These are phyloP conservation scores for Fusarium circinatum DNA, from an alignment of 2,329 filamentous ascomycete species.

Conservation along the genomic window DNA sequence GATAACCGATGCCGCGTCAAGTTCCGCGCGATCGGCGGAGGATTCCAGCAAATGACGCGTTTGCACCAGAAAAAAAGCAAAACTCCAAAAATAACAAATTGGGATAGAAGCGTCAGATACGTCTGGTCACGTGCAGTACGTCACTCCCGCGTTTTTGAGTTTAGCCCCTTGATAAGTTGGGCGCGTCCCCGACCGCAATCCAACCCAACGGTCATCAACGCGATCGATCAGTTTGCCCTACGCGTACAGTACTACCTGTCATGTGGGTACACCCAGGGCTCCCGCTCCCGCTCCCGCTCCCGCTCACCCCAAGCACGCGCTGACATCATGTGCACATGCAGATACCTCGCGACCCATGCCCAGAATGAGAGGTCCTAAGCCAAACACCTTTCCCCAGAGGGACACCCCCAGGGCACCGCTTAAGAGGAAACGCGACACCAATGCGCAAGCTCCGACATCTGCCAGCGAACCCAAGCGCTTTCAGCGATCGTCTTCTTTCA, in stretches of 20 bases:
- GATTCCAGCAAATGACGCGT: too few species aligned
- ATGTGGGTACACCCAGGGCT: not conserved
- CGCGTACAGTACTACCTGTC: too few species aligned
- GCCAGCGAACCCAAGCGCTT: not conserved
- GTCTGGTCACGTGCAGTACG: not conserved
- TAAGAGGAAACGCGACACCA: not conserved
- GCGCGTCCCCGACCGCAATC: not conserved
- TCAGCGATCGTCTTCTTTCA: not conserved
- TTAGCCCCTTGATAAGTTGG: too few species aligned
- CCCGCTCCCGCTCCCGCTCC: too few species aligned
- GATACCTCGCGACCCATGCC: not conserved
- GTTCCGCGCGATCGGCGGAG: not conserved
- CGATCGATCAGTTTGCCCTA: too few species aligned
- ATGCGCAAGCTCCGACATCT: not conserved
- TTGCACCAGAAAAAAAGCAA: not conserved
- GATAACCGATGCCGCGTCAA: not conserved
- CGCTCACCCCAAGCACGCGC: not conserved
- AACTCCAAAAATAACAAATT: not conserved
- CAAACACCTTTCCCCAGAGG: not conserved
- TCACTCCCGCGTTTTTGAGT: not conserved
- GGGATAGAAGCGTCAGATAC: not conserved
- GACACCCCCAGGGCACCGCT: not conserved
- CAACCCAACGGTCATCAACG: too few species aligned
- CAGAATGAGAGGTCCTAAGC: not conserved
- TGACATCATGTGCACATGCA: too few species aligned